Conservation (phyloP, 1,284 basidiomycete species). For the Cutaneotrichosporon curvatum region DNA sequence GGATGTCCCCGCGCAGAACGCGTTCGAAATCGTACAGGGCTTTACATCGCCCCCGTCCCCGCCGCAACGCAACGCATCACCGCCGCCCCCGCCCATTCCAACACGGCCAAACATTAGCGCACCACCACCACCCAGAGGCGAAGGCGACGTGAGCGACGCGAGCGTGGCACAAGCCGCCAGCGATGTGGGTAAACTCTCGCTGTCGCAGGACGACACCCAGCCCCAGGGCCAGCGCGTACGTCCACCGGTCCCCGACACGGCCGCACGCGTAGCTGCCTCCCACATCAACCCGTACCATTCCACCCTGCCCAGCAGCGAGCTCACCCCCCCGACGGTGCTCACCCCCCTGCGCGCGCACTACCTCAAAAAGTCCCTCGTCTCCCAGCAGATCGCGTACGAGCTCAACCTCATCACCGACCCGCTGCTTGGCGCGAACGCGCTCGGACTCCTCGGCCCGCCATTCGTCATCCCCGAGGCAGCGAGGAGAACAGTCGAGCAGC, state of each 20-base stretch:
- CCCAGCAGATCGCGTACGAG: constrained; percentile 73
- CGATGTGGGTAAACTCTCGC: too few species aligned
- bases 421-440: constrained; percentile 57
- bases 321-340: constrained; percentile 46
- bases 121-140: too few species aligned
- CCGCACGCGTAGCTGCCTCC: constrained; percentile 17
- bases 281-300: constrained; percentile 37
- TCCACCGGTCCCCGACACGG: constrained; percentile 12
- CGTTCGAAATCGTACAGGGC: constrained; percentile 23
- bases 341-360: constrained; percentile 87
- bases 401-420: constrained; percentile 60
- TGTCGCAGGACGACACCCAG: too few species aligned
- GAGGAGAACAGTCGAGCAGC: constrained; percentile 50
- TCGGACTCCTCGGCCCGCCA: constrained; percentile 79
- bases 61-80: constrained; percentile 10
- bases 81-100: constrained; percentile 2
- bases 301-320: constrained; percentile 23
- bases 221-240: too few species aligned
- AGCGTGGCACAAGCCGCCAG: too few species aligned
- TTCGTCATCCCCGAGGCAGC: constrained; percentile 57
- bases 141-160: neutral
- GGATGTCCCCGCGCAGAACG: constrained; percentile 25
- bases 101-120: too few species aligned
- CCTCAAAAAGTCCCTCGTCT: constrained; percentile 87
- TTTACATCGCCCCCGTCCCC: constrained; percentile 36